phyloP scores from a whole-genome alignment of 2,329 filamentous ascomycete genomes.

The Paecilomyces sp. region DNA sequence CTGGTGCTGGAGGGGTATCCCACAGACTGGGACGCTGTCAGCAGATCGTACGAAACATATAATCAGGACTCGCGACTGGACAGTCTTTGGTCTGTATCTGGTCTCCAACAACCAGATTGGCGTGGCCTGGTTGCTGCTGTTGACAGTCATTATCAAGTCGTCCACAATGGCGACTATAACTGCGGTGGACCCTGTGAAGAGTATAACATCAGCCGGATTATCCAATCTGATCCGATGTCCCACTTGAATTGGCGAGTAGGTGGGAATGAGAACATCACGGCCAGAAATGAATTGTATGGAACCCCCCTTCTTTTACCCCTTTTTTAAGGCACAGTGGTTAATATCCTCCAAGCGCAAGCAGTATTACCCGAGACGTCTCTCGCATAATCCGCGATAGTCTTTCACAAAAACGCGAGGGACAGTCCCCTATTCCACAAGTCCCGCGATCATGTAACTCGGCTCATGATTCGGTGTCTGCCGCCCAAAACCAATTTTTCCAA shows the following conservation, averaged over 20 bases:
- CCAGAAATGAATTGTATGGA: slow-evolving; percentile 36
- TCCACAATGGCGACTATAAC: slow-evolving; percentile 28
- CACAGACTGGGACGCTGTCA: slow-evolving; percentile 30
- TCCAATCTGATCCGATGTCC: slow-evolving; percentile 24
- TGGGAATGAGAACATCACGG: slow-evolving; percentile 18
- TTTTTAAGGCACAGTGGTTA: slow-evolving; percentile 7
- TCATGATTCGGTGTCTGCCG: background rate
- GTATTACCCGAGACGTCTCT: slow-evolving; percentile 34
- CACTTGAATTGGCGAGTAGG: slow-evolving; percentile 31
- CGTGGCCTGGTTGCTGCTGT: slow-evolving; percentile 36
- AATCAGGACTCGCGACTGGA: slow-evolving; percentile 35
- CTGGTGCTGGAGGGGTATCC: slow-evolving; percentile 32
- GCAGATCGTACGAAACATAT: slow-evolving; percentile 29
- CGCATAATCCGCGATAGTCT: slow-evolving; percentile 34
- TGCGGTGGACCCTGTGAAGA: slow-evolving; percentile 27
- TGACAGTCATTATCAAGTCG: slow-evolving; percentile 36
- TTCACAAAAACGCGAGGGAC: slow-evolving; percentile 13
- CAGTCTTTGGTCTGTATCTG: slow-evolving; percentile 34
- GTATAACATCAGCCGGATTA: slow-evolving; percentile 27
- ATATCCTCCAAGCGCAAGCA: slow-evolving; percentile 29
- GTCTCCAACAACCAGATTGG: slow-evolving; percentile 35
- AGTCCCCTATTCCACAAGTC: background rate
- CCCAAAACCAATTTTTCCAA: slow-evolving; percentile 12
- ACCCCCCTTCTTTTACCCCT: background rate
- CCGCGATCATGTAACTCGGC: background rate